phyloP scores from a whole-genome alignment of 2,329 filamentous ascomycete species.

The Stachybotrys elegans region DNA sequence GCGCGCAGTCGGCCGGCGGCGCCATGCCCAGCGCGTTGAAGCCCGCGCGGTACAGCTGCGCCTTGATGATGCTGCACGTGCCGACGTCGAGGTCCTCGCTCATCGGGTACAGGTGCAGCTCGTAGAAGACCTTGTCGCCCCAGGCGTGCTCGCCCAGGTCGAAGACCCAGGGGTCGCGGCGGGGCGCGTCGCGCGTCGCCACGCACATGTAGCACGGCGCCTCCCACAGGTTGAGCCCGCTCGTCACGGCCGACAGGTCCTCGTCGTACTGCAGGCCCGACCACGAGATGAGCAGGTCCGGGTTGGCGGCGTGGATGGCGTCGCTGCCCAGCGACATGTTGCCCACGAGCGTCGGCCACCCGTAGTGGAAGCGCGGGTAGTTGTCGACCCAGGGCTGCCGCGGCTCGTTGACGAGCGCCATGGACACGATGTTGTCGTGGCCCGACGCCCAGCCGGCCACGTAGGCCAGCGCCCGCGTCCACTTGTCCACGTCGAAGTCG shows the following conservation, averaged over 20 bases:
- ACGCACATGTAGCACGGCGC: slow-evolving; percentile 14
- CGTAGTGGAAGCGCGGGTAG: slow-evolving; percentile 36
- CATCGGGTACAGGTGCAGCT: slow-evolving; percentile 37
- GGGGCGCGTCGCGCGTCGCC: slow-evolving; percentile 9
- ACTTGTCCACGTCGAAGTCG: slow-evolving; percentile 47
- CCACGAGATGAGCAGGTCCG: slow-evolving; percentile 47
- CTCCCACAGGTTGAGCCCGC: slow-evolving; percentile 9
- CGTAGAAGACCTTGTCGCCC: slow-evolving; percentile 42
- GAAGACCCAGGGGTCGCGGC: slow-evolving; percentile 33
- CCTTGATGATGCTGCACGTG: slow-evolving; percentile 41
- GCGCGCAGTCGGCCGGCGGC: slow-evolving; percentile 32
- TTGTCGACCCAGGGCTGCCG: slow-evolving; percentile 10
- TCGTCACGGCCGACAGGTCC: slow-evolving; percentile 11
- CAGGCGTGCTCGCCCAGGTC: slow-evolving; percentile 39
- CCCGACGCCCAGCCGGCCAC: slow-evolving; percentile 39
- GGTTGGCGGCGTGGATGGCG: slow-evolving; percentile 45
- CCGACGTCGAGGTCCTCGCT: slow-evolving; percentile 39
- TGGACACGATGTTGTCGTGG: slow-evolving; percentile 21
- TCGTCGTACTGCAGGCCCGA: slow-evolving; percentile 49
- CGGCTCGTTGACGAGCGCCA: slow-evolving; percentile 13
- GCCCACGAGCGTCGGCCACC: slow-evolving; percentile 50
- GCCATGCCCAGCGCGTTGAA: slow-evolving; percentile 41
- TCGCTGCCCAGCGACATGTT: slow-evolving; percentile 41
- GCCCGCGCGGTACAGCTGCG: slow-evolving; percentile 42
- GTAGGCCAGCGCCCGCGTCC: slow-evolving; percentile 48